Evolutionary conservation across 2,329 filamentous ascomycete genomes (phyloP).

Genomic region (Fusarium napiforme): DNA sequence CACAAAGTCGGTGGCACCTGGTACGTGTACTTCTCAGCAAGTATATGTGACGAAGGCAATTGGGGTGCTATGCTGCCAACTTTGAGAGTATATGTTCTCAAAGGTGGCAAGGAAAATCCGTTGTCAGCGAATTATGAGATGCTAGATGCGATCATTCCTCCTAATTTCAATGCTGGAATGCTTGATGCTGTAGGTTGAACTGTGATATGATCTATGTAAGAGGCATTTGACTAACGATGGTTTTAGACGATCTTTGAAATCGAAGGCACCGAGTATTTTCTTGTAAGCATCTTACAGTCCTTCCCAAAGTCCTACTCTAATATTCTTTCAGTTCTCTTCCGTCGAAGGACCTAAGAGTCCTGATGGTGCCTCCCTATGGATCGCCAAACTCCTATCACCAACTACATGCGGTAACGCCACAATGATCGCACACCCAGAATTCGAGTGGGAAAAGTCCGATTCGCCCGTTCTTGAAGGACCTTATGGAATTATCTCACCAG

Average conservation of each 20-base stretch:
- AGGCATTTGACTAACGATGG: not conserved
- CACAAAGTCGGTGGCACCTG: not conserved
- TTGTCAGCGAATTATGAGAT: not conserved
- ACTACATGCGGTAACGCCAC: not conserved
- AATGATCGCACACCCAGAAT: not conserved
- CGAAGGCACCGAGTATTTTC: not conserved
- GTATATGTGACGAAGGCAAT: not conserved
- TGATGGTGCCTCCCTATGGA: not conserved
- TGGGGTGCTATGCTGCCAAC: conserved; percentile 1
- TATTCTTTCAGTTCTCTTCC: not conserved
- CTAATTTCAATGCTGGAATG: not conserved
- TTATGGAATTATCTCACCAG: not conserved
- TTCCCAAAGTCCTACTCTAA: rapidly evolving
- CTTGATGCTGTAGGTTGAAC: not conserved
- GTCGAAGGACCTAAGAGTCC: not conserved
- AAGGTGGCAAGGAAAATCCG: not conserved
- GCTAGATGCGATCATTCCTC: not conserved
- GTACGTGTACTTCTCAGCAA: not conserved
- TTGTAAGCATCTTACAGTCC: rapidly evolving
- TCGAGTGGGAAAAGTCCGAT: not conserved
- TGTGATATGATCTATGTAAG: too few relatives aligned
- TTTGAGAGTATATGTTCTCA: not conserved
- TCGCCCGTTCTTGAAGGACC: not conserved
- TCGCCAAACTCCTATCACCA: not conserved
- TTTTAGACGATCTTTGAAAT: not conserved